Base-by-base conservation (phyloP, 805 yeast species). In the Pichia ethanolica region DNA sequence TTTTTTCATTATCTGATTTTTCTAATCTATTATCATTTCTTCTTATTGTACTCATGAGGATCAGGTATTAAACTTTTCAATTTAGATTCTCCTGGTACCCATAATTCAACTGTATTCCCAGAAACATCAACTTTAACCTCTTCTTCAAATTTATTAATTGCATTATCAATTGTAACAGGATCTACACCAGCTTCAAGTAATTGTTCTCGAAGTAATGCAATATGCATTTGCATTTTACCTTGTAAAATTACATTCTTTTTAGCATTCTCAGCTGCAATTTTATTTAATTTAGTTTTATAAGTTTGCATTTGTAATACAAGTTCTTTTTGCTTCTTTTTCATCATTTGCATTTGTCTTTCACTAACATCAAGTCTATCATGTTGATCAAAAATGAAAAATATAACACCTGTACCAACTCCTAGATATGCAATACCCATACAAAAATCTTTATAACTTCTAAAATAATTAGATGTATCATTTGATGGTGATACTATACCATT, bases 181-280 rank as follows among this genome's bases (percentile, higher is more conserved):
- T 75, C 76, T 10, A 73, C 49, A 0, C 85, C 86, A 4, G 63
- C 58, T n/a, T 81, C 84, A 3, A 64, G 56, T 48, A 84, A 65
- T 59, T 84, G 89, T 56, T 79, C 72, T 45, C 86, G 68, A 35
- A 84, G 65, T 63, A 84, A 62, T 2, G 86, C 88, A 39, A 84
- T 73, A 59, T 84, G 91, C 60, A 83, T 66, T 5, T 77, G 72
- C 84, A 83, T 78, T 64, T 78, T 81, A 69, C 70, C 74, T 59
- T 70, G 83, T 52, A 71, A 69, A 63, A 63, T 73, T 58, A 64
- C 70, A n/a, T 67, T 68, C 11, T 70, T 72, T 47, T 71, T 70
- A 14, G 84, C 65, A 53, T 79, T 83, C 53, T 77, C 73, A 32
- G 78, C 57, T n/a, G 75, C 65, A 54, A 75, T 78, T 11, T 75